phyloP scores from a whole-genome alignment of 768 basidiomycete genomes.

The Boletus tomentosulus region DNA sequence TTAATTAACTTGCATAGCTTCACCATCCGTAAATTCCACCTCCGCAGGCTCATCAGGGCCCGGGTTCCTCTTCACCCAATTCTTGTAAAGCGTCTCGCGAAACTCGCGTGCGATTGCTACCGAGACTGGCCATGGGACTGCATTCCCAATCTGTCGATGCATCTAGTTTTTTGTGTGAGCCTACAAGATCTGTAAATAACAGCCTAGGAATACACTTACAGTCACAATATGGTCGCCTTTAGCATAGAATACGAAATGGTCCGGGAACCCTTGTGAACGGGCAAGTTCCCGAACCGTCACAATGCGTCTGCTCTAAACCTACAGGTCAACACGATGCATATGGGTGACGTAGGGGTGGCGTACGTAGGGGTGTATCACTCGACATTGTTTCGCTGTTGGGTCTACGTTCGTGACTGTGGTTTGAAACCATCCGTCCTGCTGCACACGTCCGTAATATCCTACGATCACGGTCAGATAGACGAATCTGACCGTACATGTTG shows the following conservation, averaged over 20 bases:
- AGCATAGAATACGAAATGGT: constrained; percentile 61
- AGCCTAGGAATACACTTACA: constrained; percentile 36
- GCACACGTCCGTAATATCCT: constrained; percentile 60
- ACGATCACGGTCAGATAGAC: constrained; percentile 12
- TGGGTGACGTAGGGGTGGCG: constrained; percentile 12
- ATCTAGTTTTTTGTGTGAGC: constrained; percentile 42
- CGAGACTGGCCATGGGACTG: constrained; percentile 65
- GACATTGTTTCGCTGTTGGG: constrained; percentile 73
- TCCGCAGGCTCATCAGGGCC: constrained; percentile 20
- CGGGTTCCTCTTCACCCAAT: constrained; percentile 41
- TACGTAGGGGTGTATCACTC: constrained; percentile 65
- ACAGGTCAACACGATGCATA: not conserved
- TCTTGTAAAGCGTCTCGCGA: constrained; percentile 44
- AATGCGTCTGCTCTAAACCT: constrained; percentile 58
- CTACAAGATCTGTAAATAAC: not conserved
- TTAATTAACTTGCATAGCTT: constrained; percentile 27
- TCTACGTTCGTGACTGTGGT: constrained; percentile 78
- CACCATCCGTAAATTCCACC: constrained; percentile 25
- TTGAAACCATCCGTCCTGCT: constrained; percentile 52
- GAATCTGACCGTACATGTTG: not conserved
- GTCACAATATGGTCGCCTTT: constrained; percentile 51
- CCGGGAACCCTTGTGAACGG: constrained; percentile 79
- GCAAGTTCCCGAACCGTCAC: constrained; percentile 75
- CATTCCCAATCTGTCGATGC: constrained; percentile 79
- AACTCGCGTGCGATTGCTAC: constrained; percentile 64